Conservation (phyloP, 257 asterid genomes). For the Cruciata laevipes region DNA sequence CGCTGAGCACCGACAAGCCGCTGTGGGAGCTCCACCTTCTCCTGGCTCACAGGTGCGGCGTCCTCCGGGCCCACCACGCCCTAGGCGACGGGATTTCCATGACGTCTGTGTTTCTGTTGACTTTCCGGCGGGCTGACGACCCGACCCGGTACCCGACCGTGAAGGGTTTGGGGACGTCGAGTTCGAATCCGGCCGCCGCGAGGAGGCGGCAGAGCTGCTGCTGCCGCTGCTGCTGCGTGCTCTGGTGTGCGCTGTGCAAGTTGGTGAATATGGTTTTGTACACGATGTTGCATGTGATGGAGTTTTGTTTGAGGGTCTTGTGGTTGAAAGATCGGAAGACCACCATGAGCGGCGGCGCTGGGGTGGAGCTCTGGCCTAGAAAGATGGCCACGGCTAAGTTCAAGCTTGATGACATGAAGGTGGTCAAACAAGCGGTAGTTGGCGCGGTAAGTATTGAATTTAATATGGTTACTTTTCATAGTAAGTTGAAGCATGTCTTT, state of each 20-base stretch:
- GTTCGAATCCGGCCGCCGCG: not conserved
- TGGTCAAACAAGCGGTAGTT: conserved; percentile 22
- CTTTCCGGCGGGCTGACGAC: conserved; percentile 44
- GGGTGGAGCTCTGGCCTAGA: conserved; percentile 43
- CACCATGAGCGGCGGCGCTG: conserved; percentile 32
- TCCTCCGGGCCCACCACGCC: conserved; percentile 69
- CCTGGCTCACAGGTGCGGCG: conserved; percentile 40
- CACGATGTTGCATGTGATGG: conserved; percentile 21
- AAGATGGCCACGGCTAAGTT: conserved; percentile 33
- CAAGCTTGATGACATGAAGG: conserved; percentile 28
- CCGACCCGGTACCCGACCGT: conserved; percentile 30
- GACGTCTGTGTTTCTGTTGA: conserved; percentile 45
- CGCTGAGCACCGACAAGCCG: conserved; percentile 54
- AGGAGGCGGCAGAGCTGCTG: conserved; percentile 5
- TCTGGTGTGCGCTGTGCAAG: conserved; percentile 13
- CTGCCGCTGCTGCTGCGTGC: not conserved
- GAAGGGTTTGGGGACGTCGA: conserved; percentile 25
- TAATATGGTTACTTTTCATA: no score
- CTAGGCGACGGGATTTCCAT: conserved; percentile 69
- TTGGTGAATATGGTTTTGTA: conserved; percentile 23
- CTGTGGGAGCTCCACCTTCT: conserved; percentile 64
- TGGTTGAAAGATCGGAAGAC: conserved; percentile 30
- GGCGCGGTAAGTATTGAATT: conserved; percentile 22
- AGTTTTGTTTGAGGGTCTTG: conserved; percentile 22
- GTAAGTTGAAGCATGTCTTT: no score